A percentile compares a stretch with the other conserved stretches of the same genome.
These are phyloP conservation scores for Lentinus tigrinus DNA, from an alignment of 768 basidiomycete species.

Conservation along the genomic window DNA sequence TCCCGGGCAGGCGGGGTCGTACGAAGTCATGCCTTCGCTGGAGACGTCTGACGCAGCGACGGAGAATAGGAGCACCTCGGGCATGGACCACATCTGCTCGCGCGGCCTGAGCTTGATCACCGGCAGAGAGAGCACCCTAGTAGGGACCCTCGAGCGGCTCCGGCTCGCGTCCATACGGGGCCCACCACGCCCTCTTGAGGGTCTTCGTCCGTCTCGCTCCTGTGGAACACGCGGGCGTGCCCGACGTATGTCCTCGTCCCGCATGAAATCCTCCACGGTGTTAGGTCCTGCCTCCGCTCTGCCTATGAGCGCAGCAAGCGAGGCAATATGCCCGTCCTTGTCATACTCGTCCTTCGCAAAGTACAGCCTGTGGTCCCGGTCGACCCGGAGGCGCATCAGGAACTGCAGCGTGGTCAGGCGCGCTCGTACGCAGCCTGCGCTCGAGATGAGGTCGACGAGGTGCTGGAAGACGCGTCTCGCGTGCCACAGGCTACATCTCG, in stretches of 20 bases:
- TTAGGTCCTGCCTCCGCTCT: conserved; percentile 36
- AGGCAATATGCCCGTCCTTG: conserved; percentile 51
- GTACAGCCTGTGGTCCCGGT: conserved; percentile 85
- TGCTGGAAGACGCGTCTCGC: conserved; percentile 53
- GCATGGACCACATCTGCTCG: conserved; percentile 64
- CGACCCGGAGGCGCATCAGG: conserved; percentile 83
- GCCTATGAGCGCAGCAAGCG: conserved; percentile 64
- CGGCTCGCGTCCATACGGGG: conserved; percentile 51
- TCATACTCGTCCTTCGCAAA: conserved; percentile 56
- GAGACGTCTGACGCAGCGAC: conserved; percentile 55
- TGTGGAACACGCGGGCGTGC: conserved; percentile 48
- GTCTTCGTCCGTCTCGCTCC: conserved; percentile 50
- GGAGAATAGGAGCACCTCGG: conserved; percentile 62
- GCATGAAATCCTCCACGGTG: conserved; percentile 22
- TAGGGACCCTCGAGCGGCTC: conserved; percentile 58
- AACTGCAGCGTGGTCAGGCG: conserved; percentile 80
- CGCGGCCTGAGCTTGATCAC: conserved; percentile 32
- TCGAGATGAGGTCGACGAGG: conserved; percentile 46
- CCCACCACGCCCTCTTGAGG: conserved; percentile 52
- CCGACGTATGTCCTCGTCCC: conserved; percentile 39
- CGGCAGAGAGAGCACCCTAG: conserved; percentile 24
- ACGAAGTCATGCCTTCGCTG: conserved; percentile 67
- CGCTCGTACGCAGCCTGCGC: conserved; percentile 54
- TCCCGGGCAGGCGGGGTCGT: conserved; percentile 50
- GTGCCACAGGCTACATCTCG: conserved; percentile 45